Base-by-base conservation (phyloP, 352 stramenopile species). In the Globisporangium cylindrosporum region DNA sequence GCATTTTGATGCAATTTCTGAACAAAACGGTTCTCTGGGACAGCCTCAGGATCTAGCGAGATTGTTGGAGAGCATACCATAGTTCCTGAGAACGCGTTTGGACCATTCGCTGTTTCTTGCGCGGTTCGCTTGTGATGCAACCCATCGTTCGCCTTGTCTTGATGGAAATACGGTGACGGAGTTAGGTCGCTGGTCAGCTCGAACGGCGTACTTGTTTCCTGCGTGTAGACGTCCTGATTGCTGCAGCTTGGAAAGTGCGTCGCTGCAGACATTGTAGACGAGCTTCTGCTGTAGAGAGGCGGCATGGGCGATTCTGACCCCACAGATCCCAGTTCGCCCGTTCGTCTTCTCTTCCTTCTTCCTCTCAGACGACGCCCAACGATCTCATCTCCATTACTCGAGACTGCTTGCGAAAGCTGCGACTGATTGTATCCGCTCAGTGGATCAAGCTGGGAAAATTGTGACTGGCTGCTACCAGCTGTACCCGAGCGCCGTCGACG, bases 161-260 rank as follows among this genome's bases (percentile, higher is more conserved):
- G 46, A 63, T 36, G 57, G 5, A 38, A 48, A 57, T 15, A 66
- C 53, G 58, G 58, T 20, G 58, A 54, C 8, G 58, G 18, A 12
- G 58, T 53, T 9, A 55, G 18, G 38, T 64, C 58, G 22, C 22
- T 55, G 34, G 58, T 64, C 9, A 55, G 58, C 24, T 53, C 32
- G 29, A 64, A 64, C 34, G 34, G 58, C 7, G 58, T 64, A 22
- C 58, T 64, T 49, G 36, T 64, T 49, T 64, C 58, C 58, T 64
- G 58, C 25, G 58, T 64, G 58, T 54, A 32, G 14, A 49, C 34
- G 9, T 34, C 22, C 43, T 49, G 38, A 14, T 38, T 48, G 22
- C 20, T 34, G 38, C 6, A 4, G n/a, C 12, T 61, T 61, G 55
- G 6, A 48, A 61, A 48, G 1, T 61, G 29, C 55, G n/a, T 46